Percentiles rank a stretch among this genome's conserved stretches.
These are phyloP conservation scores for Pistacia atlantica DNA, from an alignment of 345 rosid genomes.

Conservation along the genomic window DNA sequence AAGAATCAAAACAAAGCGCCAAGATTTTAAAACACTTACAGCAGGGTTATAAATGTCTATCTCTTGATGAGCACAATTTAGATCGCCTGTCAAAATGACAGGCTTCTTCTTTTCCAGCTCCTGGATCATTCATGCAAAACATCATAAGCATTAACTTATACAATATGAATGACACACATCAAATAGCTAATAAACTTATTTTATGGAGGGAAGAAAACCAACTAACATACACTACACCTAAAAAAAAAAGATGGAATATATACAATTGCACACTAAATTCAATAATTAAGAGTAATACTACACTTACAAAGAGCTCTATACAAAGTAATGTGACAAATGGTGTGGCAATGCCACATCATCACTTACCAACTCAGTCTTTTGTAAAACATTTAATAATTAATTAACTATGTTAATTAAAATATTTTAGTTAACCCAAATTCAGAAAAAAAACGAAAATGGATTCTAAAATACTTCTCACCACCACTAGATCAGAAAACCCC, in stretches of 20 bases:
- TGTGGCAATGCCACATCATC: no score
- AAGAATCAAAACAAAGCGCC: background rate
- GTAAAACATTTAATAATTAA: no score
- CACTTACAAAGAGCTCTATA: no score
- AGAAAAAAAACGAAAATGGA: no score
- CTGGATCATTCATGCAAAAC: constrained; percentile 38
- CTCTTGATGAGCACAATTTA: constrained; percentile 95
- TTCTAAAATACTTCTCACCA: no score
- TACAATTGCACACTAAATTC: background rate
- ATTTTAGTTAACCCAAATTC: no score
- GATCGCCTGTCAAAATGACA: constrained; percentile 92
- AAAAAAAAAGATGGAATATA: background rate
- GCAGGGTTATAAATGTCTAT: constrained; percentile 86
- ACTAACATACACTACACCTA: background rate
- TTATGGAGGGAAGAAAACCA: background rate
- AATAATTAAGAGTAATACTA: no score
- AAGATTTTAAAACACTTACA: constrained; percentile 42
- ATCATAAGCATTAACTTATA: constrained; percentile 1
- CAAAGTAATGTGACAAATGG: no score
- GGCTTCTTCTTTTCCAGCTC: constrained; percentile 95
- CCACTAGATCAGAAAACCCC: no score
- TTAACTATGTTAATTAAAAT: no score
- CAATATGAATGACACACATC: background rate
- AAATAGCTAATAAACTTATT: constrained; percentile 4
- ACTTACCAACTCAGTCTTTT: no score